Evolutionary conservation across 1,284 basidiomycete species (phyloP), one percentile per base, ranked within the genome.

Genomic region (Laetiporus sulphureus): DNA sequence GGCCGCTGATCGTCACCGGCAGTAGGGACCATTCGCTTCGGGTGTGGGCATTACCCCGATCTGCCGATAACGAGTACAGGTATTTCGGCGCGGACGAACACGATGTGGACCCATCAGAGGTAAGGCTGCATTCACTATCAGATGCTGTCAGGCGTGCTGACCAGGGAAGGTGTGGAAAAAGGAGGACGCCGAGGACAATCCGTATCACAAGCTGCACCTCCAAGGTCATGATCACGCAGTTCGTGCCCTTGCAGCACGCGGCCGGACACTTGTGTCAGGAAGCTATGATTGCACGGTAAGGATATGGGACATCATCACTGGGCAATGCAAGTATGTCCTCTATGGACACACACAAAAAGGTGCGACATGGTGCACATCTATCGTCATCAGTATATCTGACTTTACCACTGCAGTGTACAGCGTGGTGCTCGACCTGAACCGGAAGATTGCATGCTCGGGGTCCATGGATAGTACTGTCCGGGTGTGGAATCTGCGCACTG

Each of bases 381-480:
- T n/a, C 46, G 33, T 39, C 44, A 11, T 13, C 36, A n/a, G 22
- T 30, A 5, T 41, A 10, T 3, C 2, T 22, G 23, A 12, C 12
- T 10, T 13, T 13, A 31, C 13, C 4, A 32, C 21, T 51, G 44
- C 59, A 93, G 91, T 94, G 7, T 94, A 94, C 66, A 91, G 87
- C 56, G 88, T 94, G 46, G 85, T 94, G 25, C 76, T 94, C 42
- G 89, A 96, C 65, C 74, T 83, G 44, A 68, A 74, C 36, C 85
- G 92, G 15, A 82, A 90, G 47, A 85, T 91, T 56, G 91, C 90
- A 24, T 91, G 88, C 48, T 96, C 93, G 1, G 93, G 93, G 4
- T 96, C 93, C 1, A 94, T 96, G 91, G 93, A 96, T 61, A 87
- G 91, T 41, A 93, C 91, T 2, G 92, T 96, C 50, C 86, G 89